A percentile compares a stretch with the other conserved stretches of the same genome.
Conservation (phyloP, 345 rosid species). For the Arabidopsis arenosa region DNA sequence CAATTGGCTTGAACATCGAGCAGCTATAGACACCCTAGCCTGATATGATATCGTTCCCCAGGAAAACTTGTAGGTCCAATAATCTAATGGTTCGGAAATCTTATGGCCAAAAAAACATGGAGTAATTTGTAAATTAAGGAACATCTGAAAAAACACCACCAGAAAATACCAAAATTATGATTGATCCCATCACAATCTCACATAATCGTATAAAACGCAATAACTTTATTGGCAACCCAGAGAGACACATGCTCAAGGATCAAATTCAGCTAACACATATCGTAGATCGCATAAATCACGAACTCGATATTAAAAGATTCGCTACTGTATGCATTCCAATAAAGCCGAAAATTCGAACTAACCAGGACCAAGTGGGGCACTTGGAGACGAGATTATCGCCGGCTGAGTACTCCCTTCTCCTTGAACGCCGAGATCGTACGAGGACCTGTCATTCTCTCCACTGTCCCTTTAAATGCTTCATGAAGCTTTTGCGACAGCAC, state of each 20-base stretch:
- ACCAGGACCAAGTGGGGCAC: constrained; percentile 99
- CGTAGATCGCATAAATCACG: constrained; percentile 1
- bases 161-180: neutral
- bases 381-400: constrained; percentile 98
- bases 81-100: neutral
- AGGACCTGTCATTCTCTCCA: constrained; percentile 86
- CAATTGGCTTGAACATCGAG: neutral
- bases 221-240: constrained; percentile 6
- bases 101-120: too few relatives aligned
- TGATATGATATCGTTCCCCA: neutral
- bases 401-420: constrained; percentile 96
- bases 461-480: constrained; percentile 91
- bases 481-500: constrained; percentile 80
- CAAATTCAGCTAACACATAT: constrained; percentile 2
- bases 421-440: constrained; percentile 96
- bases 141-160: neutral
- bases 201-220: neutral
- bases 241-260: constrained; percentile 19
- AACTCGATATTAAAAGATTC: neutral
- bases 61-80: neutral
- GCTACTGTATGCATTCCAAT: neutral
- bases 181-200: constrained; percentile 33
- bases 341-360: constrained; percentile 25
- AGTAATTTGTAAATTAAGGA: too few relatives aligned
- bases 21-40: neutral